phyloP scores from a whole-genome alignment of 2,329 filamentous ascomycete species.

The Fusarium sp. region DNA sequence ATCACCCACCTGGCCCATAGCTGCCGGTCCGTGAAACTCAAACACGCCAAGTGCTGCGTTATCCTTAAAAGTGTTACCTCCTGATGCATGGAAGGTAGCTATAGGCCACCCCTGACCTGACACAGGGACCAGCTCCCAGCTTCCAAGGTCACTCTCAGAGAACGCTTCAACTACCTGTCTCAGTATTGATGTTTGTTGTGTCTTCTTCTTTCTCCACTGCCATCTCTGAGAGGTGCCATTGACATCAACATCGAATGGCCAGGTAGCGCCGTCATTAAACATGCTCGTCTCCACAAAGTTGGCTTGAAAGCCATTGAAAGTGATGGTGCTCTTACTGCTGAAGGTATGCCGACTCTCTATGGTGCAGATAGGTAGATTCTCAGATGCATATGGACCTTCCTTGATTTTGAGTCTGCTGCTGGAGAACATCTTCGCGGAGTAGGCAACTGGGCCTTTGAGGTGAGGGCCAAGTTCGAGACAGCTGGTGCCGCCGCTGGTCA shows the following conservation, averaged over 20 bases:
- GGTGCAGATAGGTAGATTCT: background rate
- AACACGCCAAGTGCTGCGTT: background rate
- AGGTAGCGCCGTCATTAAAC: background rate
- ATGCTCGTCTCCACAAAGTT: background rate
- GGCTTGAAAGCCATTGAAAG: background rate
- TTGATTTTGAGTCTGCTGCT: conserved; percentile 3
- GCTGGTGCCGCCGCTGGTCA: background rate
- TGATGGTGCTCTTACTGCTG: background rate
- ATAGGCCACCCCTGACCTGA: background rate
- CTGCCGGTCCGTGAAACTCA: background rate
- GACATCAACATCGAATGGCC: background rate
- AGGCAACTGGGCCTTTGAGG: background rate
- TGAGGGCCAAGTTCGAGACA: background rate
- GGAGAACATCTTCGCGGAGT: conserved; percentile 3
- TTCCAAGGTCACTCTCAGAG: background rate
- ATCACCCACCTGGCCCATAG: background rate
- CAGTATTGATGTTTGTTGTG: background rate
- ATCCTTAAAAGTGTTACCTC: background rate
- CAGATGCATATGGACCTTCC: background rate
- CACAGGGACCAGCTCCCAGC: background rate
- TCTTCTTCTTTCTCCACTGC: background rate
- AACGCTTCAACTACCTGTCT: background rate
- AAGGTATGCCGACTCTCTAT: background rate
- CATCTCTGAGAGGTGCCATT: background rate
- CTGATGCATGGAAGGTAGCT: background rate